A percentile compares a stretch with the other conserved stretches of the same genome.
Evolutionary conservation across 495 filamentous ascomycete genomes (phyloP).

Genomic region (Glonium stellatum): DNA sequence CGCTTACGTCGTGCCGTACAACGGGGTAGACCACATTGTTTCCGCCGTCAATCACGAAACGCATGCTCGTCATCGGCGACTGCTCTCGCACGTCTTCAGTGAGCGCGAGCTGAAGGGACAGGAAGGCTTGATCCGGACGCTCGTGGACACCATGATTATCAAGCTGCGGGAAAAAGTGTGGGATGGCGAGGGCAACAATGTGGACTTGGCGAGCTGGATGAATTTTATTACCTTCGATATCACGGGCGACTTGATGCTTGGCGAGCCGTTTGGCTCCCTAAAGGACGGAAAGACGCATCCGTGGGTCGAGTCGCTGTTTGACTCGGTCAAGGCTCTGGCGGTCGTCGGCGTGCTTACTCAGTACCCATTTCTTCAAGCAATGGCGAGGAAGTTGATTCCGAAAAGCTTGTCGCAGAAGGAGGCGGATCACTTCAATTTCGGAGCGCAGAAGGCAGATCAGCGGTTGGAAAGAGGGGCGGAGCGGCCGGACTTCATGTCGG

Average conservation of each 20-base stretch:
- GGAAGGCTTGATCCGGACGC: neutral
- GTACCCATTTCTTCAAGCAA: neutral
- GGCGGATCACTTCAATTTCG: conserved; percentile 9
- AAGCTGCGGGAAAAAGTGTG: conserved; percentile 5
- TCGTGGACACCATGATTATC: neutral
- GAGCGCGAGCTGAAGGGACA: conserved; percentile 4
- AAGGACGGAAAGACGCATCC: neutral
- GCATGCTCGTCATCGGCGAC: neutral
- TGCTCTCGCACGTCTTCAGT: conserved; percentile 1
- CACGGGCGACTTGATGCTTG: conserved; percentile 14
- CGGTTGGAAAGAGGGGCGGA: conserved; percentile 8
- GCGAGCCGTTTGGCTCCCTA: conserved; percentile 9
- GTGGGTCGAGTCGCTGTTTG: neutral
- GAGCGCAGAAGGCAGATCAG: neutral
- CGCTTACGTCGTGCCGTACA: conserved; percentile 11
- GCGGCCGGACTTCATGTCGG: conserved; percentile 12
- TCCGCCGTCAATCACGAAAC: neutral
- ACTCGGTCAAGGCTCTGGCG: conserved; percentile 1
- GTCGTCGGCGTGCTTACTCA: neutral
- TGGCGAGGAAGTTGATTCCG: conserved; percentile 10
- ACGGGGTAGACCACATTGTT: conserved; percentile 1
- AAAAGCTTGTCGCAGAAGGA: conserved; percentile 6
- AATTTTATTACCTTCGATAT: conserved; percentile 19
- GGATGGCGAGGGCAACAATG: conserved; percentile 1
- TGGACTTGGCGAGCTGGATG: conserved; percentile 14